These are phyloP conservation scores for Kwoniella sp. DNA, from an alignment of 768 basidiomycete genomes.

Conservation along the genomic window DNA sequence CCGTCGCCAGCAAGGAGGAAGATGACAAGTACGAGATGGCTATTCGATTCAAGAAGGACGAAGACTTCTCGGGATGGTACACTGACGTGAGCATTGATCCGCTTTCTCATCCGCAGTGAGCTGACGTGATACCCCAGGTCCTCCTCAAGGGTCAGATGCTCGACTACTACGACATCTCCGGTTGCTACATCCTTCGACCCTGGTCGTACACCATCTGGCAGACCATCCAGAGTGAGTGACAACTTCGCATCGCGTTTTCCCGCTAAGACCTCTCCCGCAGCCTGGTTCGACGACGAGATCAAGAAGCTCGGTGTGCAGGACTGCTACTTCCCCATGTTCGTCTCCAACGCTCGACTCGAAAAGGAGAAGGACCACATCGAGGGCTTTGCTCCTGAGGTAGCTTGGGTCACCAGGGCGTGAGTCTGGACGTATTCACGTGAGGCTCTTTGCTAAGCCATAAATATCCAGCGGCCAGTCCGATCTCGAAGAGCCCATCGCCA, in stretches of 20 bases:
- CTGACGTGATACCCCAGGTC: slow-evolving; percentile 61
- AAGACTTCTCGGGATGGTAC: slow-evolving; percentile 91
- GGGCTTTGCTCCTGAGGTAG: slow-evolving; percentile 98
- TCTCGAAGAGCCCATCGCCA: slow-evolving; percentile 93
- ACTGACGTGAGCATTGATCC: slow-evolving; percentile 62
- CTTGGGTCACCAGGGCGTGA: slow-evolving; percentile 98
- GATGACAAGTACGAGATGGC: slow-evolving; percentile 88
- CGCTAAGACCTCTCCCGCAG: slow-evolving; percentile 52
- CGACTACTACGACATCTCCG: slow-evolving; percentile 97
- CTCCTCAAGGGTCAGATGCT: slow-evolving; percentile 97
- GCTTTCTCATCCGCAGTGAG: not conserved
- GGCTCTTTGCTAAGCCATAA: not conserved
- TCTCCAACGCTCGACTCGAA: slow-evolving; percentile 84
- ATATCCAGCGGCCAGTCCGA: slow-evolving; percentile 73
- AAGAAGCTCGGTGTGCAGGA: slow-evolving; percentile 94
- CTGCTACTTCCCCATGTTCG: slow-evolving; percentile 99
- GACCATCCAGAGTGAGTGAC: slow-evolving; percentile 71
- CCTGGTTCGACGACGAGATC: slow-evolving; percentile 89
- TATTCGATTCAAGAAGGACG: slow-evolving; percentile 91
- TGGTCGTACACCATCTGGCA: slow-evolving; percentile 99
- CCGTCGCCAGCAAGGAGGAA: slow-evolving; percentile 55
- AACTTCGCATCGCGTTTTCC: too few species aligned
- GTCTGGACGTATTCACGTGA: slow-evolving; percentile 44
- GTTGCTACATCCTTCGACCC: slow-evolving; percentile 96
- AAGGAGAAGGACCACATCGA: slow-evolving; percentile 98